Conservation (phyloP, 169 alveolate species). For the Plasmodium fragile region DNA sequence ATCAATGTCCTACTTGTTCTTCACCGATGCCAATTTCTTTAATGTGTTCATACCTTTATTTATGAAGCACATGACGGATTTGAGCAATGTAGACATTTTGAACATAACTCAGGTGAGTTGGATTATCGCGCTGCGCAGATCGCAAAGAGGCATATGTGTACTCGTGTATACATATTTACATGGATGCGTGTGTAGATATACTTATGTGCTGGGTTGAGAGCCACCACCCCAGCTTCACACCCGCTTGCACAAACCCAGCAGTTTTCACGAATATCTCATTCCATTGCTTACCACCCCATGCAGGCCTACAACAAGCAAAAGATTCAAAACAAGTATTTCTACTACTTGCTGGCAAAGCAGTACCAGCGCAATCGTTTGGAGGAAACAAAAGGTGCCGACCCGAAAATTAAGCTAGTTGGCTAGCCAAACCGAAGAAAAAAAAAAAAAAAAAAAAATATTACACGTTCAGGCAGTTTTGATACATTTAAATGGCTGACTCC, state of each 20-base stretch:
- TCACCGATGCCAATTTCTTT: constrained; percentile 37
- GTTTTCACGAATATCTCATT: neutral
- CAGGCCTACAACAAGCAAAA: constrained; percentile 72
- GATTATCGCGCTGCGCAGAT: neutral
- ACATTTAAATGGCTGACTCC: neutral
- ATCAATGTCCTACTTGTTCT: constrained; percentile 58
- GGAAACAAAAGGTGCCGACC: neutral
- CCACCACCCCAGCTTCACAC: neutral
- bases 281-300: neutral
- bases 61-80: constrained; percentile 46
- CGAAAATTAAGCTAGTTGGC: constrained; percentile 48
- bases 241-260: neutral
- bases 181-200: constrained; percentile 23
- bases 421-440: neutral
- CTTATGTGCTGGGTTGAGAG: neutral
- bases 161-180: too few species aligned
- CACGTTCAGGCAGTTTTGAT: constrained; percentile 10
- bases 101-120: constrained; percentile 66
- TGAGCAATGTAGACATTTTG: constrained; percentile 54
- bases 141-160: neutral
- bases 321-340: constrained; percentile 56
- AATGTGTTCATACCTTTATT: constrained; percentile 70
- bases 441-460: neutral
- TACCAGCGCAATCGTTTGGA: constrained; percentile 28
- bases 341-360: constrained; percentile 55